Conservation (phyloP, 2,329 filamentous ascomycete species). For the Fusarium sp. region DNA sequence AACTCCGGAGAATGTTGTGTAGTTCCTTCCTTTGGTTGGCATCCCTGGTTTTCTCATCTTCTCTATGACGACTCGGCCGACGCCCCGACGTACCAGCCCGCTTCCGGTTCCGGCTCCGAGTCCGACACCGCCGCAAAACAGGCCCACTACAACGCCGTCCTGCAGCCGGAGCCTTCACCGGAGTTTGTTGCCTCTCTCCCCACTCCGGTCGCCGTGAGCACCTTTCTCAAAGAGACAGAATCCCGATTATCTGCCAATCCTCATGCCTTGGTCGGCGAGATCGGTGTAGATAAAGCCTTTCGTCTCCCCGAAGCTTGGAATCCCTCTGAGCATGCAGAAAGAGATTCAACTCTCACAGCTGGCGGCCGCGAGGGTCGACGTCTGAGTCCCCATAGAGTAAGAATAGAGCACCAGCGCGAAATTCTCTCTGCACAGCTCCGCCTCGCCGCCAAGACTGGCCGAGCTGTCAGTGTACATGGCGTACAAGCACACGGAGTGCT, state of each 20-base stretch:
- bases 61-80: slow-evolving; percentile 70
- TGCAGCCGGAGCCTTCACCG: slow-evolving; percentile 63
- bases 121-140: slow-evolving; percentile 53
- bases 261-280: slow-evolving; percentile 77
- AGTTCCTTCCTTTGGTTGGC: slow-evolving; percentile 85
- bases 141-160: slow-evolving; percentile 74
- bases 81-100: slow-evolving; percentile 52
- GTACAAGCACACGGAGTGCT: slow-evolving; percentile 81
- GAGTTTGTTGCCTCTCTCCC: slow-evolving; percentile 65
- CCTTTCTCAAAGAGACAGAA: slow-evolving; percentile 67
- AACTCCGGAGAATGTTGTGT: slow-evolving; percentile 32
- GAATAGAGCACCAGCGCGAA: slow-evolving; percentile 73
- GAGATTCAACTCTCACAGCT: slow-evolving; percentile 63
- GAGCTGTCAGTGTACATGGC: slow-evolving; percentile 76
- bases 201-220: slow-evolving; percentile 68
- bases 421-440: slow-evolving; percentile 75
- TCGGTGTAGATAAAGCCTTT: slow-evolving; percentile 82
- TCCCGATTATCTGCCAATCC: slow-evolving; percentile 67
- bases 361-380: slow-evolving; percentile 76
- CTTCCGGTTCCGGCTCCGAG: slow-evolving; percentile 30
- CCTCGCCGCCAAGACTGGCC: slow-evolving; percentile 73
- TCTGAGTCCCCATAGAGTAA: slow-evolving; percentile 75
- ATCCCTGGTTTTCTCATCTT: slow-evolving; percentile 87
- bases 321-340: slow-evolving; percentile 45
- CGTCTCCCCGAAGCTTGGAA: slow-evolving; percentile 73